A percentile compares a stretch with the other conserved stretches of the same genome.
Evolutionary conservation across 192 early-diverging fungal species (phyloP).

Genomic region (Chytriomyces sp.): DNA sequence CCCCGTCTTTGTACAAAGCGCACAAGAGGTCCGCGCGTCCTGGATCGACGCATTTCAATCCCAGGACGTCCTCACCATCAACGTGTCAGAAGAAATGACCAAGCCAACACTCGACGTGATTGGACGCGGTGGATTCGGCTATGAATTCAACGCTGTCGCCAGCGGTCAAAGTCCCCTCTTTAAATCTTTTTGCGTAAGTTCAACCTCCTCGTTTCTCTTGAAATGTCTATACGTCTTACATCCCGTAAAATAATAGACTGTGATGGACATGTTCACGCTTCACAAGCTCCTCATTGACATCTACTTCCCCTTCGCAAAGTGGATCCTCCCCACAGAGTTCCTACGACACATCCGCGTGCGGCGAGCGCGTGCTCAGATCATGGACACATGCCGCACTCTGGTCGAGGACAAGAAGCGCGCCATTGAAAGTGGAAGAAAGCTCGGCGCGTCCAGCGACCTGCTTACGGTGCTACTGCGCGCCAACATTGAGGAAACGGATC

Average conservation of each 20-base stretch:
- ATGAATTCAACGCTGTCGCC: slow-evolving; percentile 12
- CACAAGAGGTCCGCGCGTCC: not conserved
- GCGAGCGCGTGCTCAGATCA: not conserved
- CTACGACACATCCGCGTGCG: not conserved
- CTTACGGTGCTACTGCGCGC: not conserved
- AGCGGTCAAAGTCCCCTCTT: not conserved
- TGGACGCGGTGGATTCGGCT: slow-evolving; percentile 14
- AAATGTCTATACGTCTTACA: too few species aligned
- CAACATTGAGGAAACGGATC: not conserved
- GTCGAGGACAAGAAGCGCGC: not conserved
- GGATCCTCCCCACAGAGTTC: not conserved
- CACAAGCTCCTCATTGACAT: not conserved
- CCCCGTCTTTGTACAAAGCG: not conserved
- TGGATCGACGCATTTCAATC: not conserved
- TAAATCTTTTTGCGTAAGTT: too few species aligned
- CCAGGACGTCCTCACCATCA: not conserved
- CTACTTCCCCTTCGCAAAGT: not conserved
- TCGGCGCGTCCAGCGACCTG: not conserved
- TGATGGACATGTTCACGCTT: not conserved
- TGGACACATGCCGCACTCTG: not conserved
- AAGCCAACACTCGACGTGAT: slow-evolving; percentile 22
- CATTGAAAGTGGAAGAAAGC: not conserved
- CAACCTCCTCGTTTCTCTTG: too few species aligned
- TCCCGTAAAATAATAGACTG: too few species aligned
- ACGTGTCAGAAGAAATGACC: slow-evolving; percentile 1